Conservation (phyloP, 2,329 filamentous ascomycete genomes). For the Aotearoamyces nothofagi region DNA sequence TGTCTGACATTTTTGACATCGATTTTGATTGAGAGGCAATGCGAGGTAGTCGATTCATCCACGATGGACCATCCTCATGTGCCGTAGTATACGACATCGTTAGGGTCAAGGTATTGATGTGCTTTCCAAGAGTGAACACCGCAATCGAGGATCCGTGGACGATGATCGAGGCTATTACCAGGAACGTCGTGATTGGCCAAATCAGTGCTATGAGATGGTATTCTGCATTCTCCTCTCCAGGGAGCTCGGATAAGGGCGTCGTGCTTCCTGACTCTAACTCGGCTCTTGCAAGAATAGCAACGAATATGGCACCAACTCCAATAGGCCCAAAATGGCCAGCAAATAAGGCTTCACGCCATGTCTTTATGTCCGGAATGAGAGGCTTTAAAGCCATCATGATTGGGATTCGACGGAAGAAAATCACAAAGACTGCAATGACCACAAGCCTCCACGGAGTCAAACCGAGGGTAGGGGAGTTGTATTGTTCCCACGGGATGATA, state of each 20-base stretch:
- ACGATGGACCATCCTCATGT: slow-evolving; percentile 74
- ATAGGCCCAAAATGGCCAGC: slow-evolving; percentile 97
- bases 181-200: slow-evolving; percentile 89
- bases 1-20: slow-evolving; percentile 60
- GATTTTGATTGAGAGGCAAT: slow-evolving; percentile 57
- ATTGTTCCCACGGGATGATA: slow-evolving; percentile 92
- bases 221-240: slow-evolving; percentile 33
- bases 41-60: slow-evolving; percentile 86
- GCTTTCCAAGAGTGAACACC: slow-evolving; percentile 93
- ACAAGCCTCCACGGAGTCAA: slow-evolving; percentile 77
- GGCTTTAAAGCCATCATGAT: slow-evolving; percentile 89
- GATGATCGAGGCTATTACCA: slow-evolving; percentile 87
- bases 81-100: slow-evolving; percentile 93
- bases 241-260: slow-evolving; percentile 53
- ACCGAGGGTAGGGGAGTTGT: slow-evolving; percentile 60
- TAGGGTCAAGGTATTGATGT: slow-evolving; percentile 89
- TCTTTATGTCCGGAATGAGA: slow-evolving; percentile 90
- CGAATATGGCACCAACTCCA: slow-evolving; percentile 86
- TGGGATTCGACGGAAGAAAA: slow-evolving; percentile 90
- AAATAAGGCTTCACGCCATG: slow-evolving; percentile 92
- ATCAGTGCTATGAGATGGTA: slow-evolving; percentile 69
- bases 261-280: slow-evolving; percentile 65
- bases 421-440: slow-evolving; percentile 85
- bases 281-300: slow-evolving; percentile 83
- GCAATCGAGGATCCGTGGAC: slow-evolving; percentile 97